A percentile compares a stretch with the other conserved stretches of the same genome.
phyloP scores from a whole-genome alignment of 2,329 filamentous ascomycete genomes.

The Metarhizium sp. region DNA sequence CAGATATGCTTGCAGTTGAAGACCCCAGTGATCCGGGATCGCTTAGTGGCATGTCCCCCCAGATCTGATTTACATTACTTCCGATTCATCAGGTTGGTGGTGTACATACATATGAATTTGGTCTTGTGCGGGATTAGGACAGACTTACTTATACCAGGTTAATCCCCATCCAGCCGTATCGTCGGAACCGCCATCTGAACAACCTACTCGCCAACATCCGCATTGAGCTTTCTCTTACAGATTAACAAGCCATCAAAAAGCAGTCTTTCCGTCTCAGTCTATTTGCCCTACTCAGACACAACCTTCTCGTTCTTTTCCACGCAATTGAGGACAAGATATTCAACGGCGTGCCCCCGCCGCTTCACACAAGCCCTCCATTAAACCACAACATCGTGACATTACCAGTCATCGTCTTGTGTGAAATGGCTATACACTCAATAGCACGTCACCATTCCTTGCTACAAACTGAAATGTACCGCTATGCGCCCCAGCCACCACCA shows the following conservation, averaged over 20 bases:
- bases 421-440: constrained; percentile 15
- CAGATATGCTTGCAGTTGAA: constrained; percentile 7
- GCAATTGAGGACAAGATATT: neutral
- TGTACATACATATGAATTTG: neutral
- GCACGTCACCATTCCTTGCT: constrained; percentile 18
- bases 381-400: neutral
- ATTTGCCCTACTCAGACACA: neutral
- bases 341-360: too few relatives aligned
- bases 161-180: constrained; percentile 5
- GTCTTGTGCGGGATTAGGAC: constrained; percentile 1
- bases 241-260: neutral
- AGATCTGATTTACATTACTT: constrained; percentile 12
- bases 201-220: neutral
- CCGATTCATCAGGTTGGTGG: constrained; percentile 2
- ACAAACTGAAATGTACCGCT: constrained; percentile 20
- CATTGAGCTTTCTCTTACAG: neutral
- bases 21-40: constrained; percentile 4
- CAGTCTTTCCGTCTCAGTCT: neutral
- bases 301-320: neutral
- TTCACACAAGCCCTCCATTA: neutral
- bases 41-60: constrained; percentile 8
- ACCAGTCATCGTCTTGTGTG: neutral
- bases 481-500: constrained; percentile 54
- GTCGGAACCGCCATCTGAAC: constrained; percentile 3
- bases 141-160: constrained; percentile 11